Evolutionary conservation across 306 rosid genomes (phyloP).

Genomic region (Lagenaria siceraria): DNA sequence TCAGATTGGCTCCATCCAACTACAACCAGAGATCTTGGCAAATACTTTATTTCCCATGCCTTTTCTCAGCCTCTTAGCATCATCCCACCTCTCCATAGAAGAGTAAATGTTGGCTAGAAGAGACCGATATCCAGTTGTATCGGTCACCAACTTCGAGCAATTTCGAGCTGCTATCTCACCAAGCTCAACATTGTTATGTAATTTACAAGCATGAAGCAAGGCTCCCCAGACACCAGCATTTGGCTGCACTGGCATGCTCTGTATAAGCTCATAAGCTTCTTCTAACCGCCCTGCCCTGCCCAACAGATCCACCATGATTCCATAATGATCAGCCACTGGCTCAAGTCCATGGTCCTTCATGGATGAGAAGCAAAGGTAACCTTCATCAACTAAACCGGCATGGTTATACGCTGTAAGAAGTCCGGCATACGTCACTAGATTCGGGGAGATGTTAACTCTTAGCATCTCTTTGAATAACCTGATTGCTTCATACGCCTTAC

Average conservation of each 20-base stretch:
- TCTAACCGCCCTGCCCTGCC: slow-evolving; percentile 13
- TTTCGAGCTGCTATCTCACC: slow-evolving; percentile 7
- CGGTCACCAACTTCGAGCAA: slow-evolving; percentile 1
- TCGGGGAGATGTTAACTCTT: slow-evolving; percentile 29
- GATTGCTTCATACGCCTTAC: slow-evolving; percentile 40
- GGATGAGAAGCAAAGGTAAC: slow-evolving; percentile 33
- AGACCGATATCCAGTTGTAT: neutral
- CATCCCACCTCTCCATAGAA: slow-evolving; percentile 17
- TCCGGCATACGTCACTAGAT: slow-evolving; percentile 47
- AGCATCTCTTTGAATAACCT: slow-evolving; percentile 51
- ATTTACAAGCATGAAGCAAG: slow-evolving; percentile 8
- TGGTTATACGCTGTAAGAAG: slow-evolving; percentile 62
- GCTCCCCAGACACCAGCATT: slow-evolving; percentile 13
- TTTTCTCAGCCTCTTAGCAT: slow-evolving; percentile 9
- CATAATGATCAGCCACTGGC: slow-evolving; percentile 9
- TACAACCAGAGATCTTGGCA: slow-evolving; percentile 7
- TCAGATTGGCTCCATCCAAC: slow-evolving; percentile 7
- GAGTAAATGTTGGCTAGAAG: slow-evolving; percentile 10
- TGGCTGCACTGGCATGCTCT: slow-evolving; percentile 6
- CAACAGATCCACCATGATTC: slow-evolving; percentile 8
- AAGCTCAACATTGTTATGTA: slow-evolving; percentile 12
- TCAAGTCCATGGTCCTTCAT: slow-evolving; percentile 11
- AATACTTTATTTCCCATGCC: neutral
- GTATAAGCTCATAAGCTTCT: slow-evolving; percentile 7
- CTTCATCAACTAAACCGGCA: slow-evolving; percentile 61